Evolutionary conservation across 805 yeast species (phyloP).

Genomic region (Candida ficus): DNA sequence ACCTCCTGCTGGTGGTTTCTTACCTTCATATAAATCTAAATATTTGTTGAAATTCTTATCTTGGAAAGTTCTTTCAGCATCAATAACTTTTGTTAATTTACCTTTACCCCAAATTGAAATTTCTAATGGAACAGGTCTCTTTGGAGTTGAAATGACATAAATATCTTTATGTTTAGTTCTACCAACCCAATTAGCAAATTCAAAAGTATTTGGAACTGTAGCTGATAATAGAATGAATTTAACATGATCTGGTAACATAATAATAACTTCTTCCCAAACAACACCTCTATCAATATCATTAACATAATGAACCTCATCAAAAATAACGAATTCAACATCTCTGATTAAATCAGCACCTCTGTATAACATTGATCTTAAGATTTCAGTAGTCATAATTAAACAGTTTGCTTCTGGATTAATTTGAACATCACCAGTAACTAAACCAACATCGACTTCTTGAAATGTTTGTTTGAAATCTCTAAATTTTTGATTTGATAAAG

Average conservation of each 20-base stretch:
- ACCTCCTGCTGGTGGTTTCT: slow-evolving; percentile 35
- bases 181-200: slow-evolving; percentile 98
- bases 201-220: slow-evolving; percentile 97
- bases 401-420: slow-evolving; percentile 96
- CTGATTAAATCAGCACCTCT: slow-evolving; percentile 94
- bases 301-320: slow-evolving; percentile 97
- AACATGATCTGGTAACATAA: slow-evolving; percentile 95
- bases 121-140: slow-evolving; percentile 94
- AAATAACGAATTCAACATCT: slow-evolving; percentile 95
- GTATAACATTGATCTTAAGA: slow-evolving; percentile 89
- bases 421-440: slow-evolving; percentile 96
- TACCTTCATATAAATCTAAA: slow-evolving; percentile 42
- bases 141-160: slow-evolving; percentile 92
- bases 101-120: slow-evolving; percentile 81
- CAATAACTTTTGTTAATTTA: slow-evolving; percentile 66
- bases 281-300: slow-evolving; percentile 97
- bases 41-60: slow-evolving; percentile 61
- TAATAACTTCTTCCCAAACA: slow-evolving; percentile 98
- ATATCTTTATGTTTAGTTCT: slow-evolving; percentile 94
- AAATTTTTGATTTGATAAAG: slow-evolving; percentile 83
- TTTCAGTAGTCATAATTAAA: slow-evolving; percentile 96
- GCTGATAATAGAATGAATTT: slow-evolving; percentile 89
- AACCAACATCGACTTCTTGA: slow-evolving; percentile 81
- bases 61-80: slow-evolving; percentile 63
- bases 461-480: slow-evolving; percentile 81